phyloP scores from a whole-genome alignment of 148 eudicot genomes.

The Beta vulgaris region DNA sequence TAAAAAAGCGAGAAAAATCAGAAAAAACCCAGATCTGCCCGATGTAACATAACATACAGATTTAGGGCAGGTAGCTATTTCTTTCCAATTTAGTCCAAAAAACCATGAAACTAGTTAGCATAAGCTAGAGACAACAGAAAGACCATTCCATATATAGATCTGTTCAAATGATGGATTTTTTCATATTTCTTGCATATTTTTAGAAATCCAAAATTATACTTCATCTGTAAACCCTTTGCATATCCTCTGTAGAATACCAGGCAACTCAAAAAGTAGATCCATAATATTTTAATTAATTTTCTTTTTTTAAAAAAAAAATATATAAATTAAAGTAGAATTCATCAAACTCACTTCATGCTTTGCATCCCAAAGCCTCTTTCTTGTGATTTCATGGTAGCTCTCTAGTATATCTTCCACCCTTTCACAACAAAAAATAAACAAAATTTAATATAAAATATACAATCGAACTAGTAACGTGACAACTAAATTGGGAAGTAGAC shows the following conservation, averaged over 20 bases:
- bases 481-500: too few species aligned
- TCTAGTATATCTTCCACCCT: constrained; percentile 73
- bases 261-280: constrained; percentile 26
- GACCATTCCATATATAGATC: constrained; percentile 50
- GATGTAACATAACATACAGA: constrained; percentile 44
- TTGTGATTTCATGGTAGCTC: constrained; percentile 53
- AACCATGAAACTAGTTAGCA: constrained; percentile 17
- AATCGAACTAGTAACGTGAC: too few species aligned
- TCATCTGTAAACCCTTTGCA: neutral
- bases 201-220: constrained; percentile 26
- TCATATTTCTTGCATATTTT: constrained; percentile 36
- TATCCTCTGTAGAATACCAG: constrained; percentile 21
- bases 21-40: constrained; percentile 47
- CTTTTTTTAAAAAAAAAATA: neutral
- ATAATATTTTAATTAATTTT: constrained; percentile 8
- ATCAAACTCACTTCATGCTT: constrained; percentile 67
- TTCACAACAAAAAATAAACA: neutral
- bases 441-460: too few species aligned
- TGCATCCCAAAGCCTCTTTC: constrained; percentile 81
- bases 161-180: constrained; percentile 41
- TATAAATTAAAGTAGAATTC: neutral
- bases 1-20: neutral
- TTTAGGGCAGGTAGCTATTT: constrained; percentile 20
- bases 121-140: constrained; percentile 3
- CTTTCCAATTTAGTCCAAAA: constrained; percentile 36